phyloP scores from a whole-genome alignment of 768 basidiomycete species.

The Boletus fagicola region DNA sequence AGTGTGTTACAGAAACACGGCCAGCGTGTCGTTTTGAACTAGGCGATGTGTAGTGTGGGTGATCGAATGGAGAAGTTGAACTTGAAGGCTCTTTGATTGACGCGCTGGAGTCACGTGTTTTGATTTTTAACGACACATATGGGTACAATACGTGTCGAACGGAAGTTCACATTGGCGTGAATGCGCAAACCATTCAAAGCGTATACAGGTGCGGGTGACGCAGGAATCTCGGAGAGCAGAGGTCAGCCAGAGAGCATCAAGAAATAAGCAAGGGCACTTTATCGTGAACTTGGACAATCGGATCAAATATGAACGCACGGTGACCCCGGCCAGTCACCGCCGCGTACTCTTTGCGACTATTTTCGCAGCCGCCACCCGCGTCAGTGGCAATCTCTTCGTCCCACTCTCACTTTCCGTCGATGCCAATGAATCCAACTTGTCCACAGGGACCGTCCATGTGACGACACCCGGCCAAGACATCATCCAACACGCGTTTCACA shows the following conservation, averaged over 20 bases:
- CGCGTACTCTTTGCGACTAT: conserved; percentile 13
- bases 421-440: conserved; percentile 19
- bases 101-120: conserved; percentile 15
- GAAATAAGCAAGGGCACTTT: too few relatives aligned
- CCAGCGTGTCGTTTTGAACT: conserved; percentile 14
- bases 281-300: neutral
- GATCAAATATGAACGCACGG: neutral
- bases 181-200: neutral
- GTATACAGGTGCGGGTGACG: neutral
- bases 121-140: conserved; percentile 4
- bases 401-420: conserved; percentile 7
- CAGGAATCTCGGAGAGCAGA: neutral
- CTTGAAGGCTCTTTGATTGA: neutral
- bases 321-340: neutral
- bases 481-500: conserved; percentile 56
- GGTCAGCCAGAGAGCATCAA: neutral
- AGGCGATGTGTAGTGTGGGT: neutral
- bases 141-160: neutral
- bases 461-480: conserved; percentile 21
- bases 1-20: conserved; percentile 1
- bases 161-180: neutral
- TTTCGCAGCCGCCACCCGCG: conserved; percentile 12
- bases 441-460: neutral
- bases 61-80: neutral
- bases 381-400: conserved; percentile 6